Base-by-base conservation (phyloP, 176 grass and related monocot species). In the Chloris gayana region DNA sequence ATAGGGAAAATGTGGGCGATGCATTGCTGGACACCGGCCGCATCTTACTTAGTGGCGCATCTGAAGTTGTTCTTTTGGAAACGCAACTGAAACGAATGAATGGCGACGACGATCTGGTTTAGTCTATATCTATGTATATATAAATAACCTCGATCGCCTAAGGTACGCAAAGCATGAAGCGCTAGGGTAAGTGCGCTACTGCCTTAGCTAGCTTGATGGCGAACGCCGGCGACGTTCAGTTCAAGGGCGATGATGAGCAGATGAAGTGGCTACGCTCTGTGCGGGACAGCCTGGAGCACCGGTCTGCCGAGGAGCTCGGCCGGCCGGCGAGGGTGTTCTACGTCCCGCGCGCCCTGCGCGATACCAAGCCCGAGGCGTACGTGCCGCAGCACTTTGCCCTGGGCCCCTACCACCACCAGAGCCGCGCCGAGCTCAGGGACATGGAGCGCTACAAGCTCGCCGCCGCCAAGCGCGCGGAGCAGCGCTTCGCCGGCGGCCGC, bases 371-470 rank as follows among this genome's bases (percentile, higher is more conserved):
- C 1, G 93, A 93, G 61, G 93, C 90, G 0, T 97, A 93, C 78
- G 60, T 79, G 46, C 90, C 93, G 63, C 90, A 97, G 80, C 80
- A 91, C 71, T 91, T 93, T 63, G 90, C 93, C 22, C 63, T 97
- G 19, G 93, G 93, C 3, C 93, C 88, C 0, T 97, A 93, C 83
- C 93, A 97, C 93, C 84, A 81, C 85, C 74, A 78, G 34, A 35
- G 34, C 76, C 82, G 86, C 22, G 57, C 80, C 5, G 93, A 97
- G 75, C 87, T 97, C 15, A 85, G 87, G 61, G 90, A 97, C 76
- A 97, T 93, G 93, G 93, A 97, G 85, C 80, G 93, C 0, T 93
- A 93, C 85, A 97, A 93, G 79, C 90, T 93, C 76, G 90, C 93
- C 35, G 88, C 93, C 0, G 93, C 88, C 45, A 88, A 88, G 69